Base-by-base conservation (phyloP, 768 basidiomycete species). In the Lentinula edodes region DNA sequence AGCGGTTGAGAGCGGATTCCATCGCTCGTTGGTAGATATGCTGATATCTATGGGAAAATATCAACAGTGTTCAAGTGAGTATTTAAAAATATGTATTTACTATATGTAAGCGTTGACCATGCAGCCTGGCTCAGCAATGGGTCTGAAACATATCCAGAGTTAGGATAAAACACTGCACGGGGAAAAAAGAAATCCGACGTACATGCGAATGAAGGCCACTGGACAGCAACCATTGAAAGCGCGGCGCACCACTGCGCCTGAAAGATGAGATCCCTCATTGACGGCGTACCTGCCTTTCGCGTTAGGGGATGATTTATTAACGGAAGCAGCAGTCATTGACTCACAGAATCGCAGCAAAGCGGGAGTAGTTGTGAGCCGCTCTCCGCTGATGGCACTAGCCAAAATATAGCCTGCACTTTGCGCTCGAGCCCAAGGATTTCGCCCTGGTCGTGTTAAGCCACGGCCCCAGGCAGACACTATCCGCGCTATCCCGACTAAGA, bases 171-270 rank as follows among this genome's bases (percentile, higher is more conserved):
- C 16, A 45, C 23, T 18, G 20, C 8, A 39, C 52, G 56, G 32
- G 10, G 23, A 4, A 23, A 34, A 54, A 38, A 16, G 23, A 2
- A 28, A 16, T 18, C 16, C 36, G 20, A 81, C 90, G 66, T 67
- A 95, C 95, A 98, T 63, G 89, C 82, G 72, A 95, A 98, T 15
- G 80, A 78, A 0, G 97, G 96, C 96, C 96, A 99, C 70, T 92
- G 83, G 20, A 98, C 93, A 38, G 96, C 93, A 58, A 98, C 87
- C 91, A 97, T 95, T 36, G 86, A 87, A 13, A 99, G 78, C 36
- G 88, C 83, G 43, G 92, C 83, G 71, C 90, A 92, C 90, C 91
- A 98, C 66, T 97, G 95, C 0, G 95, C 91, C 68, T 95, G 93
- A 72, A 93, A 90, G 54, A 98, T 83, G 55, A 99, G 82, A 72